phyloP scores from a whole-genome alignment of 2,329 filamentous ascomycete genomes.

The Diaporthe batatas region DNA sequence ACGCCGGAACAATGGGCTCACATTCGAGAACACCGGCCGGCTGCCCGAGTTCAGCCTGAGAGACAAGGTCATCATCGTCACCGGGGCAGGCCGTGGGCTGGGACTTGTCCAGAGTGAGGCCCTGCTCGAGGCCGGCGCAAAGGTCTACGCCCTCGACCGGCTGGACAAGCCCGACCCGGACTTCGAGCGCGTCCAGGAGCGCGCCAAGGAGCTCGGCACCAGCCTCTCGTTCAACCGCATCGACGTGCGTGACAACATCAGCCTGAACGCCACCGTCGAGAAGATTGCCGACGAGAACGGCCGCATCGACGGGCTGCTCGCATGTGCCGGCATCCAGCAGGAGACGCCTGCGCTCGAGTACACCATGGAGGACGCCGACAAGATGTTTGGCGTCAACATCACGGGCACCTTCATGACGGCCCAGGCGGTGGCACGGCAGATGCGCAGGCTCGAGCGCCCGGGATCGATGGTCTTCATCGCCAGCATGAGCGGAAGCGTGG shows the following conservation, averaged over 20 bases:
- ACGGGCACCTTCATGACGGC: constrained; percentile 90
- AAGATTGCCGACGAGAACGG: constrained; percentile 78
- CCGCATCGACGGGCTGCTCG: constrained; percentile 83
- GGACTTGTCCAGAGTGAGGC: constrained; percentile 85
- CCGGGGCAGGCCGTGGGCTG: constrained; percentile 81
- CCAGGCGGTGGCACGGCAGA: constrained; percentile 86
- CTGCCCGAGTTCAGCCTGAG: constrained; percentile 83
- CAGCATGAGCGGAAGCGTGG: constrained; percentile 78
- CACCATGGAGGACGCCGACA: constrained; percentile 78
- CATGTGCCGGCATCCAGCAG: constrained; percentile 80
- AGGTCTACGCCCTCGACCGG: constrained; percentile 74
- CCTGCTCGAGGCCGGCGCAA: constrained; percentile 83
- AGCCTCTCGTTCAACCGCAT: constrained; percentile 81
- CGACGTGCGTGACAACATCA: constrained; percentile 80
- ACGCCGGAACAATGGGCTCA: constrained; percentile 5
- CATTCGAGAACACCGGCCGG: constrained; percentile 36
- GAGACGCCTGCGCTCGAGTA: constrained; percentile 88
- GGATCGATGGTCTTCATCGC: constrained; percentile 77
- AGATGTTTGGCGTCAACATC: constrained; percentile 87
- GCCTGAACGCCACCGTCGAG: constrained; percentile 76
- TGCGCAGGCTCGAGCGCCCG: constrained; percentile 68
- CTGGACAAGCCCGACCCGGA: constrained; percentile 67
- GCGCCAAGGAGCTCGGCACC: constrained; percentile 75
- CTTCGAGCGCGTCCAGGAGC: constrained; percentile 75
- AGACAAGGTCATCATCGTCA: constrained; percentile 81